A percentile compares a stretch with the other conserved stretches of the same genome.
Conservation (phyloP, 2,329 filamentous ascomycete genomes). For the Cytospora piceicola region DNA sequence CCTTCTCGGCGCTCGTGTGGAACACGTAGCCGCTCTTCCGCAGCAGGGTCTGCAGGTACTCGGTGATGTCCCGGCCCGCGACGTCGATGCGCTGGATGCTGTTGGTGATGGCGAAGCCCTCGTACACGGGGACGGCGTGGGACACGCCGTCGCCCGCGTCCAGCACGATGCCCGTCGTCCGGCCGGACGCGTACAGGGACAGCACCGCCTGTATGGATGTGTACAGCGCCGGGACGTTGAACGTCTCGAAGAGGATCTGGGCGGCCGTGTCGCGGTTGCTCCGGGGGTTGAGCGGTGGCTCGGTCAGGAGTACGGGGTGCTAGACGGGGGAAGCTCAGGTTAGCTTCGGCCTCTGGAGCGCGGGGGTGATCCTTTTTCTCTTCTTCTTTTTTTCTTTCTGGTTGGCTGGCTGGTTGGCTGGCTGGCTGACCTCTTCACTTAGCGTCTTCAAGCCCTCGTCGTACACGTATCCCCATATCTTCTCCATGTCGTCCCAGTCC, state of each 20-base stretch:
- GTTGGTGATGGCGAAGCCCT: conserved; percentile 95
- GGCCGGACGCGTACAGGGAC: conserved; percentile 91
- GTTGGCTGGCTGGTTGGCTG: too few species aligned
- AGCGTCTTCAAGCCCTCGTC: conserved; percentile 93
- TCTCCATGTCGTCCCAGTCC: conserved; percentile 99
- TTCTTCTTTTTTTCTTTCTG: too few species aligned
- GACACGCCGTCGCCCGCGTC: conserved; percentile 96
- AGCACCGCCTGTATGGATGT: conserved; percentile 97
- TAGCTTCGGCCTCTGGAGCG: conserved; percentile 10
- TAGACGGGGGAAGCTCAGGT: conserved; percentile 41
- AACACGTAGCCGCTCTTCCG: conserved; percentile 93
- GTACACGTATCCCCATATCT: conserved; percentile 98
- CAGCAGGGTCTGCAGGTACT: conserved; percentile 87
- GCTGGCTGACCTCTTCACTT: conserved; percentile 79
- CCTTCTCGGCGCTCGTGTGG: conserved; percentile 98
- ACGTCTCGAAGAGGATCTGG: conserved; percentile 97
- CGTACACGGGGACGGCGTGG: conserved; percentile 95
- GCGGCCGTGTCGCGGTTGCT: conserved; percentile 95
- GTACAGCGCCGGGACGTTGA: conserved; percentile 96
- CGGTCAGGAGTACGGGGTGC: conserved; percentile 95
- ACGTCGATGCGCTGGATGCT: conserved; percentile 96
- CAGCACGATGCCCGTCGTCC: conserved; percentile 93
- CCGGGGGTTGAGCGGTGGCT: conserved; percentile 92
- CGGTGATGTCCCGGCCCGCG: conserved; percentile 92
- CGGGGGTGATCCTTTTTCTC: conserved; percentile 28